Evolutionary conservation across 345 rosid genomes (phyloP).

Genomic region (Lepidium didymum): DNA sequence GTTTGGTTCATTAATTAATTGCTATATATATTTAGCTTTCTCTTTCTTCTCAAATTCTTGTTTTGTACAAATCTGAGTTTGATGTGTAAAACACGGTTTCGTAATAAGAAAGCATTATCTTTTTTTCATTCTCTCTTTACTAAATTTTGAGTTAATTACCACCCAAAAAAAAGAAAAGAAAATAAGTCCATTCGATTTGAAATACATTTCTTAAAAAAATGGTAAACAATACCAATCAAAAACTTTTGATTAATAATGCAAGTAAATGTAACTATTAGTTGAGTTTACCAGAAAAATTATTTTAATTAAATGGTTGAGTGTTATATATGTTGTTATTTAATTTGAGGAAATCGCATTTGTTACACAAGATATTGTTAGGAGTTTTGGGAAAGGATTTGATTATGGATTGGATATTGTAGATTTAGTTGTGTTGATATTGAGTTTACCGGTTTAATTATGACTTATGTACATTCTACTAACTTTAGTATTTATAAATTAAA

Average conservation of each 20-base stretch:
- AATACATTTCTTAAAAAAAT: not conserved
- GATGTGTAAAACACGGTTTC: conserved; percentile 23
- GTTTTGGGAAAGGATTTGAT: too few relatives aligned
- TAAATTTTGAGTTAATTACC: not conserved
- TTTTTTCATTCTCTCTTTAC: not conserved
- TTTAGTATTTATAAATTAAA: not conserved
- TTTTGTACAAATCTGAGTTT: conserved; percentile 23
- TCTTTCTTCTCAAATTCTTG: conserved; percentile 10
- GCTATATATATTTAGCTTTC: conserved; percentile 11
- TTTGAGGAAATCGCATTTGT: too few relatives aligned
- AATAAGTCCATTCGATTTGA: not conserved
- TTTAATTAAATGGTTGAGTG: too few relatives aligned
- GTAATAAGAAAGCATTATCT: conserved; percentile 24
- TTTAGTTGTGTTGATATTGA: not conserved
- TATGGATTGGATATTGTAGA: too few relatives aligned
- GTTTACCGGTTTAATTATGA: too few relatives aligned
- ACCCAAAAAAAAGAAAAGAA: not conserved
- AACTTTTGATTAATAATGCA: not conserved
- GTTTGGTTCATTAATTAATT: conserved; percentile 5
- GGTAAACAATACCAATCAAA: not conserved
- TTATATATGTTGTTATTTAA: too few relatives aligned
- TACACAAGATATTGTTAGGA: too few relatives aligned
- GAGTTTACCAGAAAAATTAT: not conserved
- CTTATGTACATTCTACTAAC: not conserved
- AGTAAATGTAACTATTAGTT: not conserved